Conservation (phyloP, 495 filamentous ascomycete genomes). For the Penicillium fimorum region DNA sequence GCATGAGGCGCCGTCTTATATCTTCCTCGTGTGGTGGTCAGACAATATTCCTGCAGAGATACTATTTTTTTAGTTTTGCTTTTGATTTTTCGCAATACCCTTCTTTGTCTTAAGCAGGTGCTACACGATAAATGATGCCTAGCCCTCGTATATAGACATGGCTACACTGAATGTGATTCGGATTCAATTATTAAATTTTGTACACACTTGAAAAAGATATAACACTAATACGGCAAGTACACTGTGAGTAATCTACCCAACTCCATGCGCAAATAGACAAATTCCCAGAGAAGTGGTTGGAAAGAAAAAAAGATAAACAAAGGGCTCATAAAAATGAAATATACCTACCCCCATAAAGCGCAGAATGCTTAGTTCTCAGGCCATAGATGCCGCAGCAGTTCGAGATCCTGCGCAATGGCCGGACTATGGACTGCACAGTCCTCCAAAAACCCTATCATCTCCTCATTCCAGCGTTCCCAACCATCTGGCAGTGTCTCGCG, state of each 20-base stretch:
- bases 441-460: constrained; percentile 47
- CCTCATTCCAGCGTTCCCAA: constrained; percentile 48
- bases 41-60: neutral
- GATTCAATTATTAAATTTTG: neutral
- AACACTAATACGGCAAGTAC: neutral
- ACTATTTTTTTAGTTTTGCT: neutral
- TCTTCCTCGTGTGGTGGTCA: neutral
- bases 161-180: constrained; percentile 2
- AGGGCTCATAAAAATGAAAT: neutral
- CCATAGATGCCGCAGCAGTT: constrained; percentile 40
- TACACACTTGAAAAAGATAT: neutral
- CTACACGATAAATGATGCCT: constrained; percentile 4
- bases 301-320: neutral
- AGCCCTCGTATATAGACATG: constrained; percentile 9
- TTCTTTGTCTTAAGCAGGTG: constrained; percentile 7
- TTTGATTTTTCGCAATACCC: constrained; percentile 20
- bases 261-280: constrained; percentile 6
- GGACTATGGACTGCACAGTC: constrained; percentile 43
- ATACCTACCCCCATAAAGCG: neutral
- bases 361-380: constrained; percentile 9
- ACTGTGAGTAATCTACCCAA: neutral
- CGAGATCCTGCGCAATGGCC: constrained; percentile 45
- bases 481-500: constrained; percentile 39
- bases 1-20: neutral
- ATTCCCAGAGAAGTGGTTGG: neutral